Base-by-base conservation (phyloP, 306 rosid genomes). In the Echinosophora koreensis region DNA sequence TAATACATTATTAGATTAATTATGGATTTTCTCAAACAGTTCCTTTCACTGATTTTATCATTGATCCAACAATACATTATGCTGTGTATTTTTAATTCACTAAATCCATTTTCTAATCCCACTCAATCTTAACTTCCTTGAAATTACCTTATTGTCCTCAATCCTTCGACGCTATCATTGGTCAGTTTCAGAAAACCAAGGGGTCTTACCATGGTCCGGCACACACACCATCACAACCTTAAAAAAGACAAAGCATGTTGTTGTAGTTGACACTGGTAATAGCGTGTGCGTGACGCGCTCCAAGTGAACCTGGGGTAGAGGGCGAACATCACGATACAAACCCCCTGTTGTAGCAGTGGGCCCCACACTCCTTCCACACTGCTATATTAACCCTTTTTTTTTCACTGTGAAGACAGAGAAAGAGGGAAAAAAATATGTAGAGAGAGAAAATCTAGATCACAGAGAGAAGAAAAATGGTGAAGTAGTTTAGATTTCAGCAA, bases 261-360 rank as follows among this genome's bases (percentile, higher is more conserved):
- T 59, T 41, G 81, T 44, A 44, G 83, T 60, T 68, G 84, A 54
- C 68, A 7, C 38, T 28, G 15, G 63, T n/a, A 79, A 61, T 14
- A 64, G 70, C 83, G 84, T 83, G 87, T 79, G 37, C 0, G 4
- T 0, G 16, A 30, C 73, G 44, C 77, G 89, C 83, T 66, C 9
- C 49, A 13, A 50, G 63, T n/a, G 35, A 78, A 66, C 22, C 59
- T 66, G 28, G 64, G 85, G 44, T 66, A 7, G 52, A 44, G 47
- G 77, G 88, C 85, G 87, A 88, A 85, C 47, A 76, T 83, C 80
- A 76, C 87, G 80, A 89, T 80, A 77, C 56, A 3, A 30, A 30
- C 46, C 57, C 22, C n/a, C 1, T 37, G 68, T 66, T 57, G 44
- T 61, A 52, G 32, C 16, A 4, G 73, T 75, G 85, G 89, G 76